Conservation (phyloP, 2,329 filamentous ascomycete genomes). For the Neodidymelliopsis sp. region DNA sequence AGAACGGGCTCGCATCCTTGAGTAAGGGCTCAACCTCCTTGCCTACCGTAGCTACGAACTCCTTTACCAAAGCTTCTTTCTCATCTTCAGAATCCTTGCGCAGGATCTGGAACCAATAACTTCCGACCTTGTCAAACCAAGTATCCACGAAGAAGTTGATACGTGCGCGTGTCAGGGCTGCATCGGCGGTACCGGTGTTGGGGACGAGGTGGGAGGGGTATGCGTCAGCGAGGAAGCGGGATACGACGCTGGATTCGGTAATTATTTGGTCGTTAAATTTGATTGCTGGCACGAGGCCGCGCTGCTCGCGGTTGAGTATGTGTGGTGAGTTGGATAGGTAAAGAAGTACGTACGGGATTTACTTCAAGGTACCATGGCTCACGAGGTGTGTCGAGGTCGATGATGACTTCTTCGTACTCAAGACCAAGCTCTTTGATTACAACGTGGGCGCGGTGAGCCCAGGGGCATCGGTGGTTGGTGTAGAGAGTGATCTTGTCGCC, state of each 20-base stretch:
- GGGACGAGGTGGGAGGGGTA: conserved; percentile 74
- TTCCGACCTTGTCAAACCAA: conserved; percentile 68
- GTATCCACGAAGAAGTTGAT: conserved; percentile 77
- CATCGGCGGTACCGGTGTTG: conserved; percentile 59
- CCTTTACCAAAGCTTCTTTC: conserved; percentile 57
- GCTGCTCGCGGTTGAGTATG: conserved; percentile 51
- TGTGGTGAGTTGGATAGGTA: background rate
- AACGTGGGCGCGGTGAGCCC: conserved; percentile 79
- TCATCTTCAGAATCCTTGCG: conserved; percentile 58
- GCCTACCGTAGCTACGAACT: conserved; percentile 63
- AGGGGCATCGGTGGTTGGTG: conserved; percentile 74
- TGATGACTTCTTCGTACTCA: conserved; percentile 73
- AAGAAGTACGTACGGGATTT: conserved; percentile 64
- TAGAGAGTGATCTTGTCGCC: conserved; percentile 68
- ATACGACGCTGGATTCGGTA: conserved; percentile 76
- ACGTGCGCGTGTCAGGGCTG: conserved; percentile 69
- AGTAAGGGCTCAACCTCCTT: conserved; percentile 80
- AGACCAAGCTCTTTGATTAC: conserved; percentile 71
- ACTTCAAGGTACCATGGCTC: conserved; percentile 77
- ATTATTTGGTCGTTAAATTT: conserved; percentile 70
- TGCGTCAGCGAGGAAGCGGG: conserved; percentile 73
- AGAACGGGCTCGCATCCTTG: conserved; percentile 54
- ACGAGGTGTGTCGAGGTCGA: conserved; percentile 74
- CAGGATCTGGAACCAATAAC: conserved; percentile 56
- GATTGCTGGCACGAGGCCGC: conserved; percentile 77